Evolutionary conservation across 2,329 filamentous ascomycete genomes (phyloP).

Genomic region (Alternaria tenuissima): DNA sequence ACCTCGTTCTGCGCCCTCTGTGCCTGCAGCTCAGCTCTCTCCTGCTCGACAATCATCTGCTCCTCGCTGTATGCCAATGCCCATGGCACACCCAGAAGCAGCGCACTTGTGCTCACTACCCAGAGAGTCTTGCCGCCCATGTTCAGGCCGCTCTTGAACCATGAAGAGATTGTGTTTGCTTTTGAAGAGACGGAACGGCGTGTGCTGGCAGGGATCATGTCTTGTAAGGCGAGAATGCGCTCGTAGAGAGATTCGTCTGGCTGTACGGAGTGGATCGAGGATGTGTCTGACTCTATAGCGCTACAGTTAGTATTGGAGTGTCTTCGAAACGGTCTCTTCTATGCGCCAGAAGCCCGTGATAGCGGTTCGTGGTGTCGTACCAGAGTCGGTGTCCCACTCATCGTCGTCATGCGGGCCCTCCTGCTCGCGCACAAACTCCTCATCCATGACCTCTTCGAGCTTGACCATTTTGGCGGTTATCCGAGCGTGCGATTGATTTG

Average conservation of each 20-base stretch:
- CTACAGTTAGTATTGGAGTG: background rate
- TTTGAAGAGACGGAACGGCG: constrained; percentile 61
- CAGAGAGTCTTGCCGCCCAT: constrained; percentile 88
- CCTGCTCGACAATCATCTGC: constrained; percentile 96
- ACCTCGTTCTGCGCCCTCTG: constrained; percentile 82
- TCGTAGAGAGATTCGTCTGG: constrained; percentile 63
- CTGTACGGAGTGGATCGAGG: constrained; percentile 62
- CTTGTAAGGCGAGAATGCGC: constrained; percentile 75
- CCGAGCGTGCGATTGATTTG: background rate
- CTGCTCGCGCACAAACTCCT: constrained; percentile 83
- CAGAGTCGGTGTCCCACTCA: constrained; percentile 91
- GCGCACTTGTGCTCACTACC: constrained; percentile 87
- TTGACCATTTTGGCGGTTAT: constrained; percentile 78
- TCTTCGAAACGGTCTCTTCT: background rate
- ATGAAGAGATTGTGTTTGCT: constrained; percentile 61
- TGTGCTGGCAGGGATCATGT: constrained; percentile 82
- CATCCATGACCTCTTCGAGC: constrained; percentile 95
- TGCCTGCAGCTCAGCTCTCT: constrained; percentile 96
- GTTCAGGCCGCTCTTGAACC: constrained; percentile 67
- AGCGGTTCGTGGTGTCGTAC: constrained; percentile 63
- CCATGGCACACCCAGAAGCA: constrained; percentile 92
- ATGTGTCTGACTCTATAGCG: constrained; percentile 78
- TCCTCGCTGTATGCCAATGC: constrained; percentile 93
- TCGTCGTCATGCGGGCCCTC: constrained; percentile 76
- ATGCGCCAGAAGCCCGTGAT: constrained; percentile 51